These are phyloP conservation scores for Exophiala bonariae DNA, from an alignment of 2,329 filamentous ascomycete species.

Conservation along the genomic window DNA sequence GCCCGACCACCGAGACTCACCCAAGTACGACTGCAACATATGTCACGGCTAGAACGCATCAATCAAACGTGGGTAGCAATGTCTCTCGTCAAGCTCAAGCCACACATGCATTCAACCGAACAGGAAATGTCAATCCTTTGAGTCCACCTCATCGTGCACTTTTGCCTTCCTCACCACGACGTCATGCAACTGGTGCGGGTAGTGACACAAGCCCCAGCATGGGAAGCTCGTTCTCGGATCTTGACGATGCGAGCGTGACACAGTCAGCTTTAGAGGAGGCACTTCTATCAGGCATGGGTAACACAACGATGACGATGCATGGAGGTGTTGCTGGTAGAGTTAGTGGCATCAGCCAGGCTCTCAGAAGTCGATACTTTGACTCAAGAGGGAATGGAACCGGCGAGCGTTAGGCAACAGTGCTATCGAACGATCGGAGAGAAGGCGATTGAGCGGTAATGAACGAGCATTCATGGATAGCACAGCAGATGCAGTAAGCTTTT, in stretches of 20 bases:
- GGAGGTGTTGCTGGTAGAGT: slow-evolving; percentile 48
- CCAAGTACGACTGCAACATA: neutral
- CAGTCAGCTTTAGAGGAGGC: slow-evolving; percentile 66
- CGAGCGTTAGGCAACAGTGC: no score
- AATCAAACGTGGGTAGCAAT: no score
- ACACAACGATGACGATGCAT: slow-evolving; percentile 33
- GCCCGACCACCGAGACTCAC: neutral
- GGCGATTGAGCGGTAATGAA: no score
- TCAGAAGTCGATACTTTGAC: slow-evolving; percentile 53
- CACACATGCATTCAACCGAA: neutral
- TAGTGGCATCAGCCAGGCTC: slow-evolving; percentile 54
- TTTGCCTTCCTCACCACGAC: slow-evolving; percentile 35
- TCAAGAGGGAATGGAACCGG: slow-evolving; percentile 7
- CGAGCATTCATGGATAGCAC: no score
- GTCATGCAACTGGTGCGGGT: slow-evolving; percentile 38
- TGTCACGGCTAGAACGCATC: neutral
- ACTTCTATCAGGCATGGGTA: slow-evolving; percentile 62
- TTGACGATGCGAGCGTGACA: slow-evolving; percentile 66
- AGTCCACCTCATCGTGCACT: slow-evolving; percentile 50
- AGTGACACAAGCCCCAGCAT: slow-evolving; percentile 61
- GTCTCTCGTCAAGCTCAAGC: neutral
- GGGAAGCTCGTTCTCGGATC: slow-evolving; percentile 66
- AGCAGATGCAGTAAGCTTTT: no score
- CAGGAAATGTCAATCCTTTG: slow-evolving; percentile 1
- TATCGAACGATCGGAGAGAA: no score